Conservation (phyloP, 2,329 filamentous ascomycete genomes). For the Fusarium sp. region DNA sequence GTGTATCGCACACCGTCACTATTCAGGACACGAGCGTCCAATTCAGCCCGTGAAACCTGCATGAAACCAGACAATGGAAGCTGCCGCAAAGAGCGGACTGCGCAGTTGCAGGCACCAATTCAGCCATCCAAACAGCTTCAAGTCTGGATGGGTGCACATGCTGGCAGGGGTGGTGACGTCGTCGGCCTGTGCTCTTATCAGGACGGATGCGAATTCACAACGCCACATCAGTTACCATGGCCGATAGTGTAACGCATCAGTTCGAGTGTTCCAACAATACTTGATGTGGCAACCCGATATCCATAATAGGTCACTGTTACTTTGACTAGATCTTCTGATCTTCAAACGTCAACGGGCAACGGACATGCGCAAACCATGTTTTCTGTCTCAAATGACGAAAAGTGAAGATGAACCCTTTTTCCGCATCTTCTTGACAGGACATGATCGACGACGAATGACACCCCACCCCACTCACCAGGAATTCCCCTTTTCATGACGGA, state of each 20-base stretch:
- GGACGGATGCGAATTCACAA: conserved; percentile 31
- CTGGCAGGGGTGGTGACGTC: conserved; percentile 37
- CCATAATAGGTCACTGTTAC: background rate
- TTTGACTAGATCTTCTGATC: background rate
- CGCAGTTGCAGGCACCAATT: conserved; percentile 29
- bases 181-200: conserved; percentile 28
- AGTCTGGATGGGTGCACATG: conserved; percentile 25
- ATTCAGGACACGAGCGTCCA: conserved; percentile 4
- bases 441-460: conserved; percentile 43
- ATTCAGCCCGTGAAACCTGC: conserved; percentile 10
- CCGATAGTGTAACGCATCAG: conserved; percentile 17
- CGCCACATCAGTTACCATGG: conserved; percentile 32
- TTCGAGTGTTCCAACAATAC: conserved; percentile 14
- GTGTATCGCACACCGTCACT: conserved; percentile 1
- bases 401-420: conserved; percentile 17
- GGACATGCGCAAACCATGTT: conserved; percentile 19
- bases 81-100: conserved; percentile 22
- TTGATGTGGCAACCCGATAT: conserved; percentile 8
- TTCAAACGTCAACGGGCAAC: conserved; percentile 8
- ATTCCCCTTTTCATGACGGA: conserved; percentile 24
- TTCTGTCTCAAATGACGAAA: conserved; percentile 25
- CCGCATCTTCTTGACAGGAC: conserved; percentile 30
- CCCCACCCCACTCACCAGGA: conserved; percentile 27
- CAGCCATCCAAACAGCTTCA: conserved; percentile 24
- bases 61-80: conserved; percentile 18